Base-by-base conservation (phyloP, 371 early-diverging fungal genomes). In the Dinochytrium kinnereticum region DNA sequence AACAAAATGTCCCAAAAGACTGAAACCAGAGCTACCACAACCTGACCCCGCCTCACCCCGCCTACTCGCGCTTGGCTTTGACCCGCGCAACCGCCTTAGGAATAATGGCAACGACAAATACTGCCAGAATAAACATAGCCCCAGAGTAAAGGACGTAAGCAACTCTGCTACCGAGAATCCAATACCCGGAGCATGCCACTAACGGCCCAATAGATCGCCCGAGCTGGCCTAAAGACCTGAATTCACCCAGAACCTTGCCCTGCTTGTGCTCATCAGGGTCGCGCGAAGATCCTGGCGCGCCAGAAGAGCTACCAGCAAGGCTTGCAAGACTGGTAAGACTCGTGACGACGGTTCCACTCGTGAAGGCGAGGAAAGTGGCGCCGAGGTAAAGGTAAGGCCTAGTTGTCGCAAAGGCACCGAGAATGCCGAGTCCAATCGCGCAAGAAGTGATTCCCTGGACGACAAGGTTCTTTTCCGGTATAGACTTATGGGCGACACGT, bases 301-400 rank as follows among this genome's bases (percentile, higher is more conserved):
- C 31, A 38, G 49, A 26, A 53, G 81, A 70, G 88, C 85, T 72
- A 82, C 87, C 74, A 84, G 68, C 81, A 87, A 88, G 39, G 86
- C 80, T 64, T 10, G 88, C 95, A 75, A 97, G 76, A 37, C 92
- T 87, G 7, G 95, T 97, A 70, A 98, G 82, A 57, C 93, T 91
- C 73, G 92, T 95, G 38, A 96, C 96, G 0, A 98, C 98, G 0
- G 98, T 97, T 21, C 96, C 97, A 31, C 92, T 92, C 0, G 98
- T 94, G 67, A 96, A 87, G 0, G 95, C 94, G 73, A 98, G 79
- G 34, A 91, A 92, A n/a, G 90, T 82, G 0, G 92, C 92, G 21
- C 92, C 93, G 31, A 84, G 73, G 59, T 75, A 88, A 21, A 91
- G 78, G 82, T 79, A 81, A 79, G 59, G 2, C 0, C 71, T 70